Evolutionary conservation across 1,139 yeast species (phyloP).

Genomic region (Hemisphaericaspora lyxosophila): DNA sequence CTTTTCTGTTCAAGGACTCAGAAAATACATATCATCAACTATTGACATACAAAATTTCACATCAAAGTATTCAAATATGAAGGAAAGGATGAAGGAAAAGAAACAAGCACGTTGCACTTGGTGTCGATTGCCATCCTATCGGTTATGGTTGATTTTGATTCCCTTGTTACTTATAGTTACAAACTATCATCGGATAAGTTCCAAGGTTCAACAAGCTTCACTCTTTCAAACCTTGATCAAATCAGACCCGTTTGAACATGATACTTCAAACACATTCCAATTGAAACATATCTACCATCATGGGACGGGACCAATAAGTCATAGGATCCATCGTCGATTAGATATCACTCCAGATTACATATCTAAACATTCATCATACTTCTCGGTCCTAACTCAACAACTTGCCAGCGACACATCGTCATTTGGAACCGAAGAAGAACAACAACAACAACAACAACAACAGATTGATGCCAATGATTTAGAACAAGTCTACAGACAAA

Average conservation of each 20-base stretch:
- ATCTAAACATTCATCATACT: constrained; percentile 16
- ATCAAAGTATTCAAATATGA: neutral
- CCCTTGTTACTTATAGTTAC: neutral
- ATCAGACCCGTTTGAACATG: neutral
- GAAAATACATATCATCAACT: too few species aligned
- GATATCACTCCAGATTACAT: constrained; percentile 47
- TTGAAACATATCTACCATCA: constrained; percentile 54
- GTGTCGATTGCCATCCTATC: constrained; percentile 1
- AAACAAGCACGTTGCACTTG: neutral
- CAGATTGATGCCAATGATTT: constrained; percentile 18
- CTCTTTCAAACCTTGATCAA: neutral
- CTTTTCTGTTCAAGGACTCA: too few species aligned
- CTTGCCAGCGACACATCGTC: too few species aligned
- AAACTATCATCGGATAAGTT: neutral
- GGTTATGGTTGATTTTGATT: neutral
- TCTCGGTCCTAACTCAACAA: constrained; percentile 7
- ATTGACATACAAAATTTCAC: too few species aligned
- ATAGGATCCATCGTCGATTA: constrained; percentile 40
- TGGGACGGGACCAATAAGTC: constrained; percentile 38
- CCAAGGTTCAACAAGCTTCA: neutral
- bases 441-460: constrained; percentile 3
- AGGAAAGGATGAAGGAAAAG: neutral
- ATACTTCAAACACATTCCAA: constrained; percentile 20
- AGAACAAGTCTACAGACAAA: constrained; percentile 25
- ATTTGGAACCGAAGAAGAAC: too few species aligned